phyloP scores from a whole-genome alignment of 306 rosid genomes.

The Begonia fuchsioides region DNA sequence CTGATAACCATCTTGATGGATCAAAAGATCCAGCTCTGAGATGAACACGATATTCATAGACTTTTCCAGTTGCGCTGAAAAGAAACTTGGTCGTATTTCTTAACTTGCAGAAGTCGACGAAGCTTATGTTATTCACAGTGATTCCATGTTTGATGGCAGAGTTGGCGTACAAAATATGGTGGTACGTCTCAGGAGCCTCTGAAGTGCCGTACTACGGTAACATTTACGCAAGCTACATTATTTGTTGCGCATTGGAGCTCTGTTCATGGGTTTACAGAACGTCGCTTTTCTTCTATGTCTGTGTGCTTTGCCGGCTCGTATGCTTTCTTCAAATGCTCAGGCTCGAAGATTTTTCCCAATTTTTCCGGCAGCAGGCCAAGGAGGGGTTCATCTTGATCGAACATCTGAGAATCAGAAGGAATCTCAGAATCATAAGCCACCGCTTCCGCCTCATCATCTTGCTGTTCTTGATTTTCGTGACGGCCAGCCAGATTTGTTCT shows the following conservation, averaged over 20 bases:
- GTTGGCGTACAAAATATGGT: constrained; percentile 76
- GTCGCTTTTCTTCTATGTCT: constrained; percentile 69
- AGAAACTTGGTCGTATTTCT: too few relatives aligned
- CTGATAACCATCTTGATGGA: too few relatives aligned
- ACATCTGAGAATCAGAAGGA: constrained; percentile 50
- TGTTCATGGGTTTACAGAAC: constrained; percentile 79
- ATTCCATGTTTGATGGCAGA: constrained; percentile 46
- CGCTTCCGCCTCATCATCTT: constrained; percentile 58
- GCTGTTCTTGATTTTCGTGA: constrained; percentile 53
- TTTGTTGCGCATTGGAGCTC: constrained; percentile 43
- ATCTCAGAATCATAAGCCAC: constrained; percentile 55
- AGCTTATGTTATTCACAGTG: constrained; percentile 35
- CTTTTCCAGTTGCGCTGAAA: too few relatives aligned
- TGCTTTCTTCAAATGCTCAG: constrained; percentile 60
- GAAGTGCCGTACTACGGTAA: constrained; percentile 55
- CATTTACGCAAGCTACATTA: constrained; percentile 32
- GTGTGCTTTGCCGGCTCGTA: constrained; percentile 56
- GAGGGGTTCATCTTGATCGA: constrained; percentile 51
- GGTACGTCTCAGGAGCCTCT: constrained; percentile 57
- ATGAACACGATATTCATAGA: too few relatives aligned
- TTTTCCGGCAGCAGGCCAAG: constrained; percentile 50
- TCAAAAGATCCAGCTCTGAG: too few relatives aligned
- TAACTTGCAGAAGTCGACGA: constrained; percentile 50
- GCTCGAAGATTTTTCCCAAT: constrained; percentile 49
- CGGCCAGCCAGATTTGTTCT: too few relatives aligned